These are phyloP conservation scores for Neurospora terricola DNA, from an alignment of 495 filamentous ascomycete species.

Conservation along the genomic window DNA sequence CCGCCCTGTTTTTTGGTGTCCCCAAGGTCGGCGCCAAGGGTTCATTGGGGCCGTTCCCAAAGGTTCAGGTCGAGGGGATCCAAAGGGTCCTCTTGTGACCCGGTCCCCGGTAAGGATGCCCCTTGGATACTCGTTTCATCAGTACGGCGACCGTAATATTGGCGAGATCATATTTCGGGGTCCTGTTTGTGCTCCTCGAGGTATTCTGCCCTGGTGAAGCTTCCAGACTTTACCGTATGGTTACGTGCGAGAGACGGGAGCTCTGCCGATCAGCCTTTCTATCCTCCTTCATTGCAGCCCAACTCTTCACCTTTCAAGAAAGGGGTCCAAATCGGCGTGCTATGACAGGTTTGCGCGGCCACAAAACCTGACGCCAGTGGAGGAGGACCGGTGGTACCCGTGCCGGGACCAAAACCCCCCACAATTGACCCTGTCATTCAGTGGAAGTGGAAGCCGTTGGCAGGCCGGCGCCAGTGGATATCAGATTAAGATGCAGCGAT, in stretches of 20 bases:
- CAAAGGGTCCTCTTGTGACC: background rate
- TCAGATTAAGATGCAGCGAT: constrained; percentile 3
- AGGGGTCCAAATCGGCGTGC: background rate
- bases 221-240: background rate
- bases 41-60: background rate
- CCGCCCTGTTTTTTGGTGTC: background rate
- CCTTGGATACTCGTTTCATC: background rate
- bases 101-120: background rate
- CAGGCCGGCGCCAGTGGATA: background rate
- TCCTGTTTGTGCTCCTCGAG: background rate
- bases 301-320: background rate
- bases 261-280: background rate
- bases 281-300: background rate
- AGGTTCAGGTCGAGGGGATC: background rate
- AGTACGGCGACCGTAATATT: background rate
- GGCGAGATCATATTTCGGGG: background rate
- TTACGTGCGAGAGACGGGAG: background rate
- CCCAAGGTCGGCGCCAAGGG: background rate
- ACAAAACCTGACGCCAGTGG: background rate
- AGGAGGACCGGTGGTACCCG: background rate
- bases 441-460: background rate
- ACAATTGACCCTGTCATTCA: background rate
- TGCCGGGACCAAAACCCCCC: background rate
- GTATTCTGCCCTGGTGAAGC: background rate
- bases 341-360: background rate